phyloP scores from a whole-genome alignment of 2,329 filamentous ascomycete genomes.

The Chlorencoelia australis region DNA sequence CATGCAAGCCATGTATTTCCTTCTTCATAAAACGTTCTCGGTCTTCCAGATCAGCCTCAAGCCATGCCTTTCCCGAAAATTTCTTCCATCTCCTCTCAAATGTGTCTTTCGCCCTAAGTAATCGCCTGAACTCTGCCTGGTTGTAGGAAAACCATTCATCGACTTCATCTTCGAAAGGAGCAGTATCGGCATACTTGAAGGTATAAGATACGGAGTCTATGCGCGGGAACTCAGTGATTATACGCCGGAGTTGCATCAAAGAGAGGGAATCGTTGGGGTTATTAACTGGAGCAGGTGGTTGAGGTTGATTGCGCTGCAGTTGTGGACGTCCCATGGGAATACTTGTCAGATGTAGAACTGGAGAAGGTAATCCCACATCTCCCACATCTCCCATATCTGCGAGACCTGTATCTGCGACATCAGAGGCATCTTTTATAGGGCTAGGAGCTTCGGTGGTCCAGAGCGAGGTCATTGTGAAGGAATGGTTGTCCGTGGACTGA shows the following conservation, averaged over 20 bases:
- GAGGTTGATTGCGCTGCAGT: conserved; percentile 30
- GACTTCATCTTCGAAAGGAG: conserved; percentile 73
- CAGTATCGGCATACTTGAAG: conserved; percentile 68
- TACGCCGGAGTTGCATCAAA: conserved; percentile 59
- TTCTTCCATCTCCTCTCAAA: conserved; percentile 70
- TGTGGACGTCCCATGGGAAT: conserved; percentile 23
- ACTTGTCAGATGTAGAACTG: conserved; percentile 13
- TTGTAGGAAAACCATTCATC: conserved; percentile 98
- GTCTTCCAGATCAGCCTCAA: conserved; percentile 47
- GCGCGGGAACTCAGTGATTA: conserved; percentile 65
- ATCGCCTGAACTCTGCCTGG: conserved; percentile 71
- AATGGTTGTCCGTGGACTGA: no score
- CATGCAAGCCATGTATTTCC: conserved; percentile 37
- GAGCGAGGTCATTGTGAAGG: conserved; percentile 20
- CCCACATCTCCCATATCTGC: no score
- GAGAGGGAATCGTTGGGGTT: conserved; percentile 60
- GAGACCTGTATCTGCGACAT: conserved; percentile 35
- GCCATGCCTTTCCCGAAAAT: conserved; percentile 49
- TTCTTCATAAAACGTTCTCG: conserved; percentile 47
- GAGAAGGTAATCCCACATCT: conserved; percentile 25
- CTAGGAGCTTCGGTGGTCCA: conserved; percentile 17
- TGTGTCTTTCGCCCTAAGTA: conserved; percentile 63
- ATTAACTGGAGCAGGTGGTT: conserved; percentile 26
- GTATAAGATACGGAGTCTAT: conserved; percentile 68
- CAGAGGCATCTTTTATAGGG: conserved; percentile 22